phyloP scores from a whole-genome alignment of 345 rosid genomes.

The Brassica carinata region DNA sequence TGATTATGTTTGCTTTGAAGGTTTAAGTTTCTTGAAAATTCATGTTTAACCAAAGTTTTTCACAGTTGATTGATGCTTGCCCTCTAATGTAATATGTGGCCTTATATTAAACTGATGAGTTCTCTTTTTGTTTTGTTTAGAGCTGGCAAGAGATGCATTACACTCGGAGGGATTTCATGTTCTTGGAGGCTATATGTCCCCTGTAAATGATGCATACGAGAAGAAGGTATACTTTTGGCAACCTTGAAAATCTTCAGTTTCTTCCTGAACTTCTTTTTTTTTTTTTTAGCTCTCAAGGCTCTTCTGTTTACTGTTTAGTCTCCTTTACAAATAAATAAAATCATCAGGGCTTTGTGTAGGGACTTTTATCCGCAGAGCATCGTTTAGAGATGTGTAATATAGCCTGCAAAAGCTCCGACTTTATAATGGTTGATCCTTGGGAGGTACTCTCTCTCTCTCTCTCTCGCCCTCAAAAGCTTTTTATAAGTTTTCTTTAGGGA shows the following conservation, averaged over 20 bases:
- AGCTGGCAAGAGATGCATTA: constrained; percentile 82
- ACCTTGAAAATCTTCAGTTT: not conserved
- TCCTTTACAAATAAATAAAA: not conserved
- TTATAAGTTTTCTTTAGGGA: not conserved
- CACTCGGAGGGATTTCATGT: constrained; percentile 63
- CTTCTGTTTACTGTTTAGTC: not conserved
- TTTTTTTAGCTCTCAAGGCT: no score
- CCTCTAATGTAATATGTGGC: not conserved
- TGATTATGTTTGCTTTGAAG: not conserved
- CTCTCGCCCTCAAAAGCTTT: not conserved
- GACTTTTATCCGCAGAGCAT: constrained; percentile 73
- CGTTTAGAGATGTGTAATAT: constrained; percentile 67
- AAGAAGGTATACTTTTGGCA: constrained; percentile 53
- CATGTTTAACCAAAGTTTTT: not conserved
- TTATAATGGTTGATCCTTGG: constrained; percentile 95
- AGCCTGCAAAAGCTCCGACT: constrained; percentile 76
- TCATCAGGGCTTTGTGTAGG: constrained; percentile 48
- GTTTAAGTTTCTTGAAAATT: constrained; percentile 1
- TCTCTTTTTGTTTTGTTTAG: constrained; percentile 46
- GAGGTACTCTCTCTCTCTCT: constrained; percentile 49
- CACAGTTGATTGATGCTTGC: not conserved
- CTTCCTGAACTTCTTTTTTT: not conserved
- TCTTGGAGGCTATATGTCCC: constrained; percentile 91
- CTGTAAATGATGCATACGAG: constrained; percentile 85
- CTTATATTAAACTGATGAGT: constrained; percentile 3